Base-by-base conservation (phyloP, 345 rosid species). In the Linum lewisii region DNA sequence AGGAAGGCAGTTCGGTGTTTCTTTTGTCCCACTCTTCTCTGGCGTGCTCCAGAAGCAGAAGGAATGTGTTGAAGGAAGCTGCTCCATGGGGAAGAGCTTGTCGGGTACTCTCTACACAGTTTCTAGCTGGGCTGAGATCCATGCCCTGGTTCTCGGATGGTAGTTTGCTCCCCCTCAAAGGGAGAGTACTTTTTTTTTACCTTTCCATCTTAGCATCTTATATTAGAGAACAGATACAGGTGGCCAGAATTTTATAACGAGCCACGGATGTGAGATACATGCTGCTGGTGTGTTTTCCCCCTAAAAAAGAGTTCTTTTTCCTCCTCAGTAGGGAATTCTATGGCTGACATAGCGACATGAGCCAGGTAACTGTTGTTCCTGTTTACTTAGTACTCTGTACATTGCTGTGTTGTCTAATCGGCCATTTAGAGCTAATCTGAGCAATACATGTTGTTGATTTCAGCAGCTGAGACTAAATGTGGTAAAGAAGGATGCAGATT, bases 91-190 rank as follows among this genome's bases (percentile, higher is more conserved):
- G 96, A 85, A 81, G 60, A 79, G 82, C 51, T 71, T 60, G 25
- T 82, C 95, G 26, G 99, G 97, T 57, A 77, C 76, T 59, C 84
- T 94, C 55, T 90, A 85, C 63, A 90, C 95, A 13, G 96, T 81
- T 60, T 78, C 92, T 24, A 77, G 86, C 72, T 94, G 97, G 99
- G 88, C 85, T 34, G 97, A 90, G 70, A 75, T 90, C 65, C 92
- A 94, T 77, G 92, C 96, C 63, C 90, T 90, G 62, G 66, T 85
- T 62, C 74, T 84, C 83, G 99, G 99, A 63, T 90, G 83, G 83
- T 84, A 86, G 84, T 5, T 51, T 34, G 38, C 10, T 34, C 38
- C 38, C 18, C 14, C 18, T 16, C 1, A 42, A 42, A 42, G 47
- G 47, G 16, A 42, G 15, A 42, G 15, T 42, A 34, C 47, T 42